These are phyloP conservation scores for Ceratocystis colombiana DNA, from an alignment of 2,329 filamentous ascomycete species.

Conservation along the genomic window DNA sequence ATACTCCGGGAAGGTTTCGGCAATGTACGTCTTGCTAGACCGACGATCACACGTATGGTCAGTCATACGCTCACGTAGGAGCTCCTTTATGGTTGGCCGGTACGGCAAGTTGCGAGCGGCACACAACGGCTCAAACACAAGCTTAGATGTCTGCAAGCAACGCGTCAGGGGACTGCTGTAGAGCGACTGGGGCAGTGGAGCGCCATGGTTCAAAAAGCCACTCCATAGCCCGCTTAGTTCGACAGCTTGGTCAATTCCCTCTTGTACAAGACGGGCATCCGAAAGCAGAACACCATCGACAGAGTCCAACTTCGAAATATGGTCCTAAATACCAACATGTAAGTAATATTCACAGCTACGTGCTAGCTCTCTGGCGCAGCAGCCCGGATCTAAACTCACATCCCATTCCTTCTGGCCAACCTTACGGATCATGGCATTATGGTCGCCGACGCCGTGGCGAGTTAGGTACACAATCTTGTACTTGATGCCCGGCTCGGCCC, in stretches of 20 bases:
- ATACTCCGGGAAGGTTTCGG: slow-evolving; percentile 41
- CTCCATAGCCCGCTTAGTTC: slow-evolving; percentile 45
- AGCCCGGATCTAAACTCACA: slow-evolving; percentile 29
- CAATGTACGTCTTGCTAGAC: slow-evolving; percentile 40
- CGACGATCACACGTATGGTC: slow-evolving; percentile 53
- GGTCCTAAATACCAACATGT: slow-evolving; percentile 27
- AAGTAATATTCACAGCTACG: no score
- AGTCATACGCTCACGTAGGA: slow-evolving; percentile 49
- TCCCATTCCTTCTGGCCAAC: slow-evolving; percentile 51
- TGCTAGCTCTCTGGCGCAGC: neutral
- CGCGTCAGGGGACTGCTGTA: slow-evolving; percentile 51
- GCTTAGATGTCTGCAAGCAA: slow-evolving; percentile 46
- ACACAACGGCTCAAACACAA: slow-evolving; percentile 41
- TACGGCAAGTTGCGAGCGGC: slow-evolving; percentile 35
- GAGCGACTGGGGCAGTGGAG: slow-evolving; percentile 44
- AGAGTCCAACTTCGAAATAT: slow-evolving; percentile 36
- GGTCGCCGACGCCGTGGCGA: slow-evolving; percentile 47
- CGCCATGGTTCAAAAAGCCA: slow-evolving; percentile 36
- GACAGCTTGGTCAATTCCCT: slow-evolving; percentile 44
- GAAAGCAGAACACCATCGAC: slow-evolving; percentile 35
- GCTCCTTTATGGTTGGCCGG: slow-evolving; percentile 46
- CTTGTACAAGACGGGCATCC: slow-evolving; percentile 42
- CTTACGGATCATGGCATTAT: slow-evolving; percentile 43
- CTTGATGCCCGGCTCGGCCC: slow-evolving; percentile 35
- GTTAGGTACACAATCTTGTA: slow-evolving; percentile 48